These are phyloP conservation scores for Zizania palustris DNA, from an alignment of 202 grass and related monocot species.

Conservation along the genomic window DNA sequence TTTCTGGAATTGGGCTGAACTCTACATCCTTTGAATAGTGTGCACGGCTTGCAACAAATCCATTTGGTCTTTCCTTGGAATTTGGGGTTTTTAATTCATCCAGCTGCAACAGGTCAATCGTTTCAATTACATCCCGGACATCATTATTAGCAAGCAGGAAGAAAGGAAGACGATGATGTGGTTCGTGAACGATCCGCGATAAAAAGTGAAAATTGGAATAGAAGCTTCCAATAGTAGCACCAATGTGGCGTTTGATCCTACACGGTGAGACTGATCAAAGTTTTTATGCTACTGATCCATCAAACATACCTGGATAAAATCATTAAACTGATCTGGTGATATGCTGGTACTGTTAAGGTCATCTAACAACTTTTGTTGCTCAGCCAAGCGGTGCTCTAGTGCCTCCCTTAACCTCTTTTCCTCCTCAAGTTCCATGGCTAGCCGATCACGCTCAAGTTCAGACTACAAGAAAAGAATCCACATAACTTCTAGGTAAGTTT, in stretches of 20 bases:
- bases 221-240: not conserved
- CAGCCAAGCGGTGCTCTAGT: slow-evolving; percentile 53
- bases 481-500: not conserved
- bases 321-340: slow-evolving; percentile 44
- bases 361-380: slow-evolving; percentile 73
- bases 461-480: slow-evolving; percentile 57
- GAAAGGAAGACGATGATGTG: slow-evolving; percentile 18
- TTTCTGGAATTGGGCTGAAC: slow-evolving; percentile 66
- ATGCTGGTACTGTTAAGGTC: slow-evolving; percentile 41
- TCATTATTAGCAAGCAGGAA: slow-evolving; percentile 15
- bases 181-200: not conserved
- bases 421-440: slow-evolving; percentile 91
- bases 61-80: slow-evolving; percentile 51
- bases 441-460: slow-evolving; percentile 81
- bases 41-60: slow-evolving; percentile 61
- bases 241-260: not conserved
- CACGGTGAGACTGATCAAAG: not conserved
- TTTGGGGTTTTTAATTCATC: slow-evolving; percentile 71
- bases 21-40: slow-evolving; percentile 58
- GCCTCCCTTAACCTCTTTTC: slow-evolving; percentile 71
- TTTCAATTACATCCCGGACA: not conserved
- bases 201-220: not conserved
- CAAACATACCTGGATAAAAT: slow-evolving; percentile 62
- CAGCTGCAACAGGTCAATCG: slow-evolving; percentile 40
- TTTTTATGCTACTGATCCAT: not conserved